Evolutionary conservation across 495 filamentous ascomycete species (phyloP).

Genomic region (Aspergillus baeticus): DNA sequence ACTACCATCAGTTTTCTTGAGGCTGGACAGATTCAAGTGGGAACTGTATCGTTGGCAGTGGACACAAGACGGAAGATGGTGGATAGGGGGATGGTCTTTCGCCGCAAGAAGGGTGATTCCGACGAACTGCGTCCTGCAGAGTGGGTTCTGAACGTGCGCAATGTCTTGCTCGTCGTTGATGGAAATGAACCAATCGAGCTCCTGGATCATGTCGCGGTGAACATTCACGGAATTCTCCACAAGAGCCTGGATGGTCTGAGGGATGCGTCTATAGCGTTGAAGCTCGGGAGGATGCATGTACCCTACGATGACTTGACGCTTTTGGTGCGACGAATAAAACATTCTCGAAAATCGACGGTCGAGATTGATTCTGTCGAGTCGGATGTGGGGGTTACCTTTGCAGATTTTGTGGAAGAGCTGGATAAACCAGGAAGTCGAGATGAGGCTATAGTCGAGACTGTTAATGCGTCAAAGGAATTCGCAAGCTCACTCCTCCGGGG

Average conservation of each 20-base stretch:
- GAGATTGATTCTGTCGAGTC: conserved; percentile 37
- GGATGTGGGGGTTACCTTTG: conserved; percentile 61
- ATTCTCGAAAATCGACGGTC: conserved; percentile 29
- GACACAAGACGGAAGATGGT: conserved; percentile 91
- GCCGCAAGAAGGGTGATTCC: conserved; percentile 70
- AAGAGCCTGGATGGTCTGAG: conserved; percentile 82
- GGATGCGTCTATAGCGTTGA: conserved; percentile 86
- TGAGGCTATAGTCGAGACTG: conserved; percentile 74
- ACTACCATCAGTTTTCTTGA: conserved; percentile 71
- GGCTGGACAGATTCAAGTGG: conserved; percentile 81
- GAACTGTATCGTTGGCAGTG: conserved; percentile 78
- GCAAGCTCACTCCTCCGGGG: conserved; percentile 85
- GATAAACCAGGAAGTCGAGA: conserved; percentile 70
- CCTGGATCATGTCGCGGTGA: conserved; percentile 82
- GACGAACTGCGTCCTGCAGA: conserved; percentile 80
- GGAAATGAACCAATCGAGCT: conserved; percentile 85
- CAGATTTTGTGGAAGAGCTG: conserved; percentile 76
- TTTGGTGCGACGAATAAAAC: conserved; percentile 54
- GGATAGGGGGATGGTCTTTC: conserved; percentile 86
- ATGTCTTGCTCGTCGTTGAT: conserved; percentile 82
- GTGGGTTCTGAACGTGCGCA: conserved; percentile 85
- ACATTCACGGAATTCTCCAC: conserved; percentile 90
- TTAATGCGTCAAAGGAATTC: conserved; percentile 93
- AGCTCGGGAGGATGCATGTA: conserved; percentile 84
- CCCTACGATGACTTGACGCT: conserved; percentile 81